Conservation (phyloP, 768 basidiomycete genomes). For the Guyanaporus albipodus region DNA sequence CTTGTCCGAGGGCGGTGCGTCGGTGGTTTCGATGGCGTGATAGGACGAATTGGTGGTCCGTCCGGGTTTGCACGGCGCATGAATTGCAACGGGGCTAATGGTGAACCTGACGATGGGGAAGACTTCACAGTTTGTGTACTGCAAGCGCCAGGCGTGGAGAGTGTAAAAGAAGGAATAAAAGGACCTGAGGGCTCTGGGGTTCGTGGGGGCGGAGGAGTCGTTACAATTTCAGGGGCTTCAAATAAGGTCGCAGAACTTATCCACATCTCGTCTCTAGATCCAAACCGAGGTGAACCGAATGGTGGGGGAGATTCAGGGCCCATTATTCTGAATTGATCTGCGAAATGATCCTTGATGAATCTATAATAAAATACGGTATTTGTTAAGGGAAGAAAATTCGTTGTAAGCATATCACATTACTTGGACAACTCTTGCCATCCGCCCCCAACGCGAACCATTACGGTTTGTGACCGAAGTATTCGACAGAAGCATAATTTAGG, state of each 20-base stretch:
- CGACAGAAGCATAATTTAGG: constrained; percentile 89
- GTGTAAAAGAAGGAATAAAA: constrained; percentile 62
- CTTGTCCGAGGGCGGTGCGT: constrained; percentile 41
- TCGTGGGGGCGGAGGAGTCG: constrained; percentile 40
- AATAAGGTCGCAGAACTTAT: constrained; percentile 74
- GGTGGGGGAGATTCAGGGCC: constrained; percentile 57
- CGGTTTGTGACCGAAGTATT: constrained; percentile 85
- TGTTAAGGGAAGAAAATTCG: not conserved
- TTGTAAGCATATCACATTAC: constrained; percentile 43
- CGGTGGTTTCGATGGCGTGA: constrained; percentile 62
- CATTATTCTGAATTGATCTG: constrained; percentile 73
- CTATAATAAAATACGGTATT: constrained; percentile 37
- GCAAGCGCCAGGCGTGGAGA: constrained; percentile 45
- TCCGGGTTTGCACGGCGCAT: constrained; percentile 74
- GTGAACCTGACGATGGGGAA: constrained; percentile 64
- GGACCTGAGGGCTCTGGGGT: constrained; percentile 66
- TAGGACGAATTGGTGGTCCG: constrained; percentile 46
- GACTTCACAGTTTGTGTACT: constrained; percentile 47
- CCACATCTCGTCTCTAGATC: constrained; percentile 68
- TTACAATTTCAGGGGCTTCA: constrained; percentile 45
- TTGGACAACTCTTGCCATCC: constrained; percentile 92
- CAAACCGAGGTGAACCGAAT: constrained; percentile 37
- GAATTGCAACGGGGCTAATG: constrained; percentile 79
- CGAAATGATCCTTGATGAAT: constrained; percentile 84
- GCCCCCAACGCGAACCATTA: constrained; percentile 95